A percentile compares a stretch with the other conserved stretches of the same genome.
These are phyloP conservation scores for Penicillium sp. DNA, from an alignment of 2,329 filamentous ascomycete genomes.

Conservation along the genomic window DNA sequence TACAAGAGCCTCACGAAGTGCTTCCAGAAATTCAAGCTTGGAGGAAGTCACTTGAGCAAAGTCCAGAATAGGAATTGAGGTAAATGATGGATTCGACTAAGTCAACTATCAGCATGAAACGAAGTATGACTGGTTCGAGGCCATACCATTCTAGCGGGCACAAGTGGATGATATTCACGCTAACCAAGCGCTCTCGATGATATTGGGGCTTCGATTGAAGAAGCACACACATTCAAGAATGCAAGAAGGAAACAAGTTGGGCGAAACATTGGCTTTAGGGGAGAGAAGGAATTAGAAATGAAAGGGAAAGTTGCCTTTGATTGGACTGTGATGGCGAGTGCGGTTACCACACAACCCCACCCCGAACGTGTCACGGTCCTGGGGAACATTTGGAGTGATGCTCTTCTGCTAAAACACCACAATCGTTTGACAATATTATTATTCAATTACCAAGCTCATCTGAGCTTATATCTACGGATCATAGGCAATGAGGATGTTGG, in stretches of 20 bases:
- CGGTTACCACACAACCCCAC: conserved; percentile 6
- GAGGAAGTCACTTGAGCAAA: conserved; percentile 23
- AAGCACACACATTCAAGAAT: too few relatives aligned
- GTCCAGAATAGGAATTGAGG: conserved; percentile 35
- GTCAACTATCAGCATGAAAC: not conserved
- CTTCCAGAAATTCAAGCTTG: conserved; percentile 28
- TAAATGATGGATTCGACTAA: conserved; percentile 21
- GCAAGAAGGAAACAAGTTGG: not conserved
- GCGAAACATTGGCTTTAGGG: not conserved
- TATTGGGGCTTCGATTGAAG: not conserved
- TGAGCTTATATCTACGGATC: too few relatives aligned
- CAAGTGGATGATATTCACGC: not conserved
- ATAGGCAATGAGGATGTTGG: too few relatives aligned
- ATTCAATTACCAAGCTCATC: too few relatives aligned
- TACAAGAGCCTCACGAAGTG: conserved; percentile 34
- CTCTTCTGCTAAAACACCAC: too few relatives aligned
- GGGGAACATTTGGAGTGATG: too few relatives aligned
- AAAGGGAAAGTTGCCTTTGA: conserved; percentile 1
- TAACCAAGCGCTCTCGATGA: not conserved
- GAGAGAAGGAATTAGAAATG: not conserved
- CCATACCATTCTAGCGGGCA: conserved; percentile 4
- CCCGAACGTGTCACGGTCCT: not conserved
- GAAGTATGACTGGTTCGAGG: not conserved
- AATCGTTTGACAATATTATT: too few relatives aligned
- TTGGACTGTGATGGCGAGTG: conserved; percentile 20